Base-by-base conservation (phyloP, 768 basidiomycete genomes). In the Leccinum incarnatum region DNA sequence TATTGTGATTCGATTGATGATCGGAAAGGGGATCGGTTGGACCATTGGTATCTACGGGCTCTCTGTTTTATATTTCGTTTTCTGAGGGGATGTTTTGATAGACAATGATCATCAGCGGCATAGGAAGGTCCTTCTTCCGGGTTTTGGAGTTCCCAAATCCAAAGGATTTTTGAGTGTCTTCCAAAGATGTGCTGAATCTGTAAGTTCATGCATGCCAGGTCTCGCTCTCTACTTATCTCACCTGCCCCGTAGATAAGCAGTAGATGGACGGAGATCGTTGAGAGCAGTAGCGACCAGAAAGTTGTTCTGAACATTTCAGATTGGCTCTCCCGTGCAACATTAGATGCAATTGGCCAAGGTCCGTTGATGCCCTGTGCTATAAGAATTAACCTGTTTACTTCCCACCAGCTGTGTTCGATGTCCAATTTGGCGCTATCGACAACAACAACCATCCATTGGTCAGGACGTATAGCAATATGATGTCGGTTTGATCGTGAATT, bases 81-180 rank as follows among this genome's bases (percentile, higher is more conserved):
- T 11, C 11, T 45, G 42, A 45, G 19, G 19, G 51, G 51, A 10
- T 17, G 3, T 27, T 42, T 54, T 46, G 4, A 51, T 51, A 73
- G 72, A 77, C 3, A 69, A 76, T 14, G 77, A 71, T 40, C 84
- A 85, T 60, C 81, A 73, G 64, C 76, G 84, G 45, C 83, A 85
- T 54, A 71, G 81, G 57, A 83, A 76, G 62, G 74, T 83, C 19
- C 79, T 84, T 75, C 73, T 82, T 51, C 83, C 83, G 2, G 84
- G 81, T 2, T 84, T 85, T 57, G 81, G 83, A 40, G 30, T 61
- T 6, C 77, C 78, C 0, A 80, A 83, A 61, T 76, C 78, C 30
- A 83, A 77, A 55, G 75, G 82, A 1, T 83, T 81, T 56, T 73
- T 84, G 6, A 72, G 76, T 21, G 72, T 83, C 48, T 84, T 85